phyloP scores from a whole-genome alignment of 2,329 filamentous ascomycete species.

The Claviceps sp. region DNA sequence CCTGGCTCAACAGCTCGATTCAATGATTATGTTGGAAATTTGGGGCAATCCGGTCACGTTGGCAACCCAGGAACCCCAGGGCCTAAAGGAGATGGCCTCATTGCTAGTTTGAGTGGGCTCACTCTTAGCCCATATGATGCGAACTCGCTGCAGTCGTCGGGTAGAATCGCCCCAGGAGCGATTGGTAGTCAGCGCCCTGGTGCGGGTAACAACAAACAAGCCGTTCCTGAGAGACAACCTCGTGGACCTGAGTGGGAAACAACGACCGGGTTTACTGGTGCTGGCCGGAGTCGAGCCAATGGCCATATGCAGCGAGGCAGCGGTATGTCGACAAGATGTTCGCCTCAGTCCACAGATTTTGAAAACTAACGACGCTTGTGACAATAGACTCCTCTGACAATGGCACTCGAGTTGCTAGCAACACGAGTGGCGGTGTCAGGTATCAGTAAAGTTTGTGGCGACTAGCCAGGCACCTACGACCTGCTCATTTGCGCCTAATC shows the following conservation, averaged over 20 bases:
- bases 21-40: slow-evolving; percentile 30
- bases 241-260: slow-evolving; percentile 50
- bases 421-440: slow-evolving; percentile 21
- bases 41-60: slow-evolving; percentile 21
- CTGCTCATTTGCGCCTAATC: not conserved
- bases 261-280: slow-evolving; percentile 35
- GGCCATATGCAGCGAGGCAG: slow-evolving; percentile 50
- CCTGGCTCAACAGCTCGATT: slow-evolving; percentile 26
- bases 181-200: slow-evolving; percentile 52
- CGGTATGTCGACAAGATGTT: slow-evolving; percentile 29
- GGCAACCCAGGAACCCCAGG: slow-evolving; percentile 25
- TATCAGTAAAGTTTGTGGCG: slow-evolving; percentile 19
- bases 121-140: slow-evolving; percentile 39
- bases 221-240: slow-evolving; percentile 48
- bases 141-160: slow-evolving; percentile 21
- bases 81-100: slow-evolving; percentile 27
- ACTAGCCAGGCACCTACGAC: not conserved
- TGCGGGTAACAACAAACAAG: slow-evolving; percentile 29
- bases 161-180: slow-evolving; percentile 41
- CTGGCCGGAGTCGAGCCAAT: slow-evolving; percentile 38
- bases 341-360: not conserved
- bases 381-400: slow-evolving; percentile 29
- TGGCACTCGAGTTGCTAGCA: slow-evolving; percentile 24
- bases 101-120: slow-evolving; percentile 35
- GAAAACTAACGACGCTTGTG: not conserved